Conservation (phyloP, 768 basidiomycete species). For the Naganishia friedmannii region DNA sequence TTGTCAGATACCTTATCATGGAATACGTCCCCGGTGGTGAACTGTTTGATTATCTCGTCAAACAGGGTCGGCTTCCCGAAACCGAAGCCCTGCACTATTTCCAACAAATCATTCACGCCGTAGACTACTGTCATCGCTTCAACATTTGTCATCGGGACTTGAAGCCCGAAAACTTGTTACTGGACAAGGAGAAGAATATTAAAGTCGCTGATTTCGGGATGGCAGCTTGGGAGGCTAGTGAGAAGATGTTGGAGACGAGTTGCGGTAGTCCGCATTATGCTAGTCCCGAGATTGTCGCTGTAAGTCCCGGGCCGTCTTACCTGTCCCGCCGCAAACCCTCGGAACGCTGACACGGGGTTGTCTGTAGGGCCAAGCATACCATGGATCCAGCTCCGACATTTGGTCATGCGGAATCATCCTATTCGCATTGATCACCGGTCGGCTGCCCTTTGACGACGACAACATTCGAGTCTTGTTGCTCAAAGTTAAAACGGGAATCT, state of each 20-base stretch:
- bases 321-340: no score
- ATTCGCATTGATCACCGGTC: constrained; percentile 78
- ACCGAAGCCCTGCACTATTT: constrained; percentile 79
- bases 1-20: constrained; percentile 65
- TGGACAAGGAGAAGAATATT: constrained; percentile 77
- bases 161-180: constrained; percentile 88
- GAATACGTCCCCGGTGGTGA: constrained; percentile 95
- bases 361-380: constrained; percentile 68
- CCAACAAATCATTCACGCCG: constrained; percentile 85
- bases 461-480: constrained; percentile 72
- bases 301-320: constrained; percentile 31
- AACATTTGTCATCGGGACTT: constrained; percentile 91
- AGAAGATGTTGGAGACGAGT: constrained; percentile 68
- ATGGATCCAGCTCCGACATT: constrained; percentile 84
- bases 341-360: neutral
- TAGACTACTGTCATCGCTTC: constrained; percentile 90
- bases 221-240: constrained; percentile 79
- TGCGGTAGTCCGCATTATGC: constrained; percentile 96
- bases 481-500: constrained; percentile 72
- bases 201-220: constrained; percentile 98
- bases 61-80: constrained; percentile 66
- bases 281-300: constrained; percentile 77
- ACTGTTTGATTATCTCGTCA: constrained; percentile 86
- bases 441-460: constrained; percentile 90
- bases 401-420: constrained; percentile 97